Conservation (phyloP, 345 rosid genomes). For the Microcos paniculata region DNA sequence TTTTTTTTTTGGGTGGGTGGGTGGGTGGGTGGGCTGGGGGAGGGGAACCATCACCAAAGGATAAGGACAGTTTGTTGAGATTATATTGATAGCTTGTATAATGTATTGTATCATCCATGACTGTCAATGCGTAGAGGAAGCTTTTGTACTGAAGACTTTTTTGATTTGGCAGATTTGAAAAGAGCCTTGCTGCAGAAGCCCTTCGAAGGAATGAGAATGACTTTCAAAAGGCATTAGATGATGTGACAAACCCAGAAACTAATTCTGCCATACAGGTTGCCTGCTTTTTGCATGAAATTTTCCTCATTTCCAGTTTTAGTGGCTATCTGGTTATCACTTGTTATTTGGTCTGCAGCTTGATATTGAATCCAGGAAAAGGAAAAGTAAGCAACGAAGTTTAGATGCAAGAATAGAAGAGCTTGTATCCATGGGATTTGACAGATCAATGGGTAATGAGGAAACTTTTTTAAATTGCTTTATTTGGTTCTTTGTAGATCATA, state of each 20-base stretch:
- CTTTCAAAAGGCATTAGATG: constrained; percentile 78
- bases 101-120: background rate
- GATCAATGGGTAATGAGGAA: constrained; percentile 52
- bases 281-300: constrained; percentile 4
- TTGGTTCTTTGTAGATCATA: background rate
- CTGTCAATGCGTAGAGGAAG: background rate
- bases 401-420: constrained; percentile 49
- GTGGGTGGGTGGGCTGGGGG: too few relatives aligned
- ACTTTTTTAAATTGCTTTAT: background rate
- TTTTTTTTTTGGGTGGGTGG: too few relatives aligned
- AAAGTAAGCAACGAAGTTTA: constrained; percentile 42
- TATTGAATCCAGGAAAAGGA: constrained; percentile 73
- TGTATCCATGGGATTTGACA: constrained; percentile 90
- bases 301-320: background rate
- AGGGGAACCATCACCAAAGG: too few relatives aligned
- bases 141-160: background rate
- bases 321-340: background rate
- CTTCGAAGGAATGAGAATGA: constrained; percentile 89
- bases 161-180: constrained; percentile 65
- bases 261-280: constrained; percentile 68
- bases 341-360: constrained; percentile 39
- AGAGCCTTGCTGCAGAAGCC: constrained; percentile 85
- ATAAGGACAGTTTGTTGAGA: background rate
- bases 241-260: constrained; percentile 68
- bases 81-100: background rate